phyloP scores from a whole-genome alignment of 129 eudicot genomes.

The Saposhnikovia divaricata region DNA sequence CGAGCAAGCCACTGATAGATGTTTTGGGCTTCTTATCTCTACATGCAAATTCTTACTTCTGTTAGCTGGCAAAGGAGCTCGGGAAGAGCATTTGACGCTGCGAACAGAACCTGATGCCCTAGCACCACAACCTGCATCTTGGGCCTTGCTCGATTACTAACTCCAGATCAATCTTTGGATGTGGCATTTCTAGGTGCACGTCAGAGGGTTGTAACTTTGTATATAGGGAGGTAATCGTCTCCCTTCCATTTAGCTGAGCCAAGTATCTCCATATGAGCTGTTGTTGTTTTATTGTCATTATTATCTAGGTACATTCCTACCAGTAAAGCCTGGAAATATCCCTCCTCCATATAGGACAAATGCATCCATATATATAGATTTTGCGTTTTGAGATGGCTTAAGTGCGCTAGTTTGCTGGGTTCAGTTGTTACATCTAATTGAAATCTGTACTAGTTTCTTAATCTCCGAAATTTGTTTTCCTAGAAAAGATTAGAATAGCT shows the following conservation, averaged over 20 bases:
- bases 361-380: conserved; percentile 5
- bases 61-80: background rate
- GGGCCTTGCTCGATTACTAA: conserved; percentile 32
- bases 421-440: background rate
- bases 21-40: conserved; percentile 8
- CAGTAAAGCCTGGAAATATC: conserved; percentile 6
- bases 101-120: conserved; percentile 5
- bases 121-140: conserved; percentile 9
- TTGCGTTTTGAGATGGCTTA: background rate
- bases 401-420: background rate
- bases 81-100: conserved; percentile 14
- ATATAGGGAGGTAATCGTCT: conserved; percentile 38
- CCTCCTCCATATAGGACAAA: background rate
- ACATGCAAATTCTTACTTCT: conserved; percentile 10
- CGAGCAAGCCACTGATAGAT: conserved; percentile 7
- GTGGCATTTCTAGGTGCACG: conserved; percentile 15
- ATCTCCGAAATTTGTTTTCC: background rate
- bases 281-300: conserved; percentile 25
- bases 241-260: conserved; percentile 20
- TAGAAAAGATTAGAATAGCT: background rate
- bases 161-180: conserved; percentile 29
- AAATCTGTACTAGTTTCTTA: conserved; percentile 5
- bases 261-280: conserved; percentile 21
- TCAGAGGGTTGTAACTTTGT: conserved; percentile 34
- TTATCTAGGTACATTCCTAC: conserved; percentile 7